Conservation (phyloP, 2,329 filamentous ascomycete genomes). For the Didymosphaeria variabile region DNA sequence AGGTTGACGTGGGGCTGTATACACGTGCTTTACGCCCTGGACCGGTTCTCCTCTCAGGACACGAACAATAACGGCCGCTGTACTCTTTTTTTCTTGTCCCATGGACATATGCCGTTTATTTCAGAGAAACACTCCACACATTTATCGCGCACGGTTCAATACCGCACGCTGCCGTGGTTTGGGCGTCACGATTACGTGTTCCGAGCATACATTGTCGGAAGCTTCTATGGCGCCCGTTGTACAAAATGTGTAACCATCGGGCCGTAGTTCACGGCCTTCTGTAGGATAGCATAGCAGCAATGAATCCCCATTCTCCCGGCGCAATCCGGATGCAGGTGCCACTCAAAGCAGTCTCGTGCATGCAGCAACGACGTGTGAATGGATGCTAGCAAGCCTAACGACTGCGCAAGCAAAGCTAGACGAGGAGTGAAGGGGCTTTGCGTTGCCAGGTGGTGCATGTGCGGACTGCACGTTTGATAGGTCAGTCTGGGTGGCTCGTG, state of each 20-base stretch:
- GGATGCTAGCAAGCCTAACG: background rate
- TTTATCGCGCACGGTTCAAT: background rate
- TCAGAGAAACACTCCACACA: background rate
- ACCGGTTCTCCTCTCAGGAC: background rate
- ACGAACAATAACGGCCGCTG: background rate
- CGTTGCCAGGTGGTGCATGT: conserved; percentile 7
- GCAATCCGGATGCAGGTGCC: background rate
- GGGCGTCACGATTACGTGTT: conserved; percentile 7
- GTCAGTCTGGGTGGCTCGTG: conserved; percentile 7
- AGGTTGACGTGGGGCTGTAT: background rate
- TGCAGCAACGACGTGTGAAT: background rate
- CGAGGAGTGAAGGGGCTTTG: background rate
- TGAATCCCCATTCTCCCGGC: conserved; percentile 8
- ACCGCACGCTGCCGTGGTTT: background rate
- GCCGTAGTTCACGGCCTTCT: background rate
- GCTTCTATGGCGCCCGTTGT: conserved; percentile 24
- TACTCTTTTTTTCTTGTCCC: background rate
- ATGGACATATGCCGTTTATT: no score
- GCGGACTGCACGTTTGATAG: conserved; percentile 6
- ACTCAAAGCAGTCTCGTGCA: conserved; percentile 14
- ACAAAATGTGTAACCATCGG: conserved; percentile 35
- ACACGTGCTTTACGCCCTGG: background rate
- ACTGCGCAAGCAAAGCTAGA: background rate
- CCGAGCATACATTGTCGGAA: conserved; percentile 17
- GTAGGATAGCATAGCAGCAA: conserved; percentile 23